Base-by-base conservation (phyloP, 192 early-diverging fungal species). In the Pilobolus umbonatus region DNA sequence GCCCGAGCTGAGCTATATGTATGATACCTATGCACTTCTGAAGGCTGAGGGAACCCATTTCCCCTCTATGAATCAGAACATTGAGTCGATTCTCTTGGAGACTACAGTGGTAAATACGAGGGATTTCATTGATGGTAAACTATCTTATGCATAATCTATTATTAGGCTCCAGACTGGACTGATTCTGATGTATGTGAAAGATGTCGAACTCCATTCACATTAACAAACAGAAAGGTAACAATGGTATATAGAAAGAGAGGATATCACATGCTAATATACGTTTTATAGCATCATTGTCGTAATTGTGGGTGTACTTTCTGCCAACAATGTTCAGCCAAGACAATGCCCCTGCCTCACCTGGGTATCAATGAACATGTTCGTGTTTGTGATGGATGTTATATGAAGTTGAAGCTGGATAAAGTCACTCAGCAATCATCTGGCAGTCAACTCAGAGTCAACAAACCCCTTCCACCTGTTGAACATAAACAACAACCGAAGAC, bases 291-390 rank as follows among this genome's bases (percentile, higher is more conserved):
- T 69, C 97, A 99, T 73, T 99, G 97, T 63, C 88, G 97, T 67
- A 90, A 95, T 62, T 99, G 97, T 69, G 97, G 97, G 14, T 74
- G 86, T 32, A 94, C 92, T 17, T 98, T 90, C 61, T 98, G 95
- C 74, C 81, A 89, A 19, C 79, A 89, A 48, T 99, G 97, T 69
- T 98, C 94, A 8, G 86, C 90, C 34, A 97, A 95, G 73, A 86
- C 65, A 5, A 74, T 89, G 44, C 67, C 93, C 4, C 74, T 99
- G 47, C 90, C 93, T 14, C 83, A 90, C 44, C 75, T 95, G 47
- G 97, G 91, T 31, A 87, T 96, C 31, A 88, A 83, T 22, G 85
- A 94, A 21, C 79, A 86, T 22, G 97, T 98, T 14, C 88, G 97
- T 42, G 97, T 99, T 5, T 99, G 97, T 62, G 94, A 99, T 69